Evolutionary conservation across 306 rosid genomes (phyloP), one percentile per base, ranked within the genome.

Genomic region (Purshia tridentata): DNA sequence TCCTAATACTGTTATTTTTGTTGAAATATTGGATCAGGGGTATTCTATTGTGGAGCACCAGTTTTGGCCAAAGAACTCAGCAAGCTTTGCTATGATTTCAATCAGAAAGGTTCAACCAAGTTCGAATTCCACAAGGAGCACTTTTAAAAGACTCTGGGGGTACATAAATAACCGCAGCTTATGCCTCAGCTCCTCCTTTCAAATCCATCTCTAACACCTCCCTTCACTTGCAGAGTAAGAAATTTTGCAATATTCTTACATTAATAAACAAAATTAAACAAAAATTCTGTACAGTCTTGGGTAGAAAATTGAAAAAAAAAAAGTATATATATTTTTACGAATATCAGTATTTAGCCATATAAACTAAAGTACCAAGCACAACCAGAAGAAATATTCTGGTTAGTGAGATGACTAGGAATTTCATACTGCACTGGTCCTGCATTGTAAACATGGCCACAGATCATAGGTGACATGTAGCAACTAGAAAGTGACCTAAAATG

Each of bases 81-180:
- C 87, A 89, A 90, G 47, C 97, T 95, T 72, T 95, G 99, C 84
- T 86, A 72, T 42, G 98, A 95, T n/a, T 91, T 91, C 86, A 95
- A 92, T 81, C 96, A 95, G 72, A 91, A 87, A 84, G 99, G 99
- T 76, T 83, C 90, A 72, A 95, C 99, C 77, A 95, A 92, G 73
- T 95, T 95, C 81, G 98, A 95, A 73, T 95, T 95, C 80, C 98
- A 95, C 87, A 95, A 95, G 81, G 99, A 95, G 78, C 99, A 95
- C 76, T 95, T 95, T 70, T 95, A 79, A 82, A 78, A 69, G 75
- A 78, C 54, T 55, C 55, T 20, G 65, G 66, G 57, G 59, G 49
- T 44, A 59, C 58, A 23, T 72, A 66, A 58, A 56, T 39, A 37
- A 12, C 65, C 54, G n/a, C 56, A 45, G 54, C 55, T 62, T 51